Conservation (phyloP, 371 early-diverging fungal species). For the Mucor indicus region DNA sequence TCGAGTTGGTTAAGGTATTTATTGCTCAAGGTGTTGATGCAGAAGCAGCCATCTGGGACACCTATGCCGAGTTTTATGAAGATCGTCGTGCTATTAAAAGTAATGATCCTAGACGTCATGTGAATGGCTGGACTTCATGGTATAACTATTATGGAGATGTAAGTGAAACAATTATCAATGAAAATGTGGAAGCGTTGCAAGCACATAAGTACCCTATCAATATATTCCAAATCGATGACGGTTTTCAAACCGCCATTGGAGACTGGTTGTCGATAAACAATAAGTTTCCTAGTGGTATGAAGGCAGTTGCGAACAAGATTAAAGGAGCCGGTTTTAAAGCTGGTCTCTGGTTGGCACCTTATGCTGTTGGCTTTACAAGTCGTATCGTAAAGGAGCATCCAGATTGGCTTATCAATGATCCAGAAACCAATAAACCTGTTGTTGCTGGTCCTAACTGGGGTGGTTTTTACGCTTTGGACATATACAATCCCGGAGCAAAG, state of each 20-base stretch:
- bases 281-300: slow-evolving; percentile 56
- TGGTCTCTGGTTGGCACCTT: slow-evolving; percentile 64
- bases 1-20: slow-evolving; percentile 31
- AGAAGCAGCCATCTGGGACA: slow-evolving; percentile 47
- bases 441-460: slow-evolving; percentile 51
- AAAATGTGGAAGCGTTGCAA: slow-evolving; percentile 43
- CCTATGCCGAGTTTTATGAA: slow-evolving; percentile 37
- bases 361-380: slow-evolving; percentile 47
- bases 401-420: slow-evolving; percentile 51
- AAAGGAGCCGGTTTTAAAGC: slow-evolving; percentile 43
- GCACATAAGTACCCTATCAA: slow-evolving; percentile 48
- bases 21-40: slow-evolving; percentile 31
- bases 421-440: slow-evolving; percentile 25
- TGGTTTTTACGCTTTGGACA: slow-evolving; percentile 54
- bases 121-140: slow-evolving; percentile 64
- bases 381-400: slow-evolving; percentile 50
- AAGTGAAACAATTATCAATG: slow-evolving; percentile 42
- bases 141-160: slow-evolving; percentile 59
- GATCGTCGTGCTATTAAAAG: slow-evolving; percentile 32
- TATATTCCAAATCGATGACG: slow-evolving; percentile 63
- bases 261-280: slow-evolving; percentile 54
- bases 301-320: slow-evolving; percentile 36
- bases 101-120: slow-evolving; percentile 28
- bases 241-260: slow-evolving; percentile 56
- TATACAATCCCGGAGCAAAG: slow-evolving; percentile 47